A percentile compares a stretch with the other conserved stretches of the same genome.
These are phyloP conservation scores for Lactarius sanguifluus DNA, from an alignment of 768 basidiomycete genomes.

Conservation along the genomic window DNA sequence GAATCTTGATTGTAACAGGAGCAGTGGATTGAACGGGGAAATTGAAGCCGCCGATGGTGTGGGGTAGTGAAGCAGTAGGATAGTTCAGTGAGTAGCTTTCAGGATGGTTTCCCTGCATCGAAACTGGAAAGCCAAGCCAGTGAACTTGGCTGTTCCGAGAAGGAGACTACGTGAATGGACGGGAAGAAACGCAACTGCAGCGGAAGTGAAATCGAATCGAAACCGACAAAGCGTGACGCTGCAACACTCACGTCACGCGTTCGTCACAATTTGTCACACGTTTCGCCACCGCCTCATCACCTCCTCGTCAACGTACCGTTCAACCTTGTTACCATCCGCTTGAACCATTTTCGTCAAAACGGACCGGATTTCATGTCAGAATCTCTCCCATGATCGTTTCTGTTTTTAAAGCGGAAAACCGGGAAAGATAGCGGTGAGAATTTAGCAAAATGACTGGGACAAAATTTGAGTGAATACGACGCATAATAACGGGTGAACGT, in stretches of 20 bases:
- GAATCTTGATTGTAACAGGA: constrained; percentile 28
- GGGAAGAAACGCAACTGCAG: constrained; percentile 4
- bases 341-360: constrained; percentile 12
- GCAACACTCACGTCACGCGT: constrained; percentile 25
- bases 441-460: background rate
- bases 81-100: constrained; percentile 21
- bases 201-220: constrained; percentile 23
- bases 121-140: constrained; percentile 18
- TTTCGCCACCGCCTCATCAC: constrained; percentile 7
- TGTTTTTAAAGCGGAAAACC: constrained; percentile 14
- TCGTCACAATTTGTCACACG: constrained; percentile 22
- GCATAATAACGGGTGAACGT: constrained; percentile 22
- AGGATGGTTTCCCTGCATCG: constrained; percentile 25
- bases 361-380: constrained; percentile 14
- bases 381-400: constrained; percentile 6
- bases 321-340: constrained; percentile 13
- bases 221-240: constrained; percentile 22
- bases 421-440: background rate
- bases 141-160: constrained; percentile 5
- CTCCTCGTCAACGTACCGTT: constrained; percentile 24
- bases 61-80: constrained; percentile 14
- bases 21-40: constrained; percentile 21
- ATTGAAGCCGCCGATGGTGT: constrained; percentile 28
- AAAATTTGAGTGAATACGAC: constrained; percentile 14
- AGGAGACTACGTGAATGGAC: constrained; percentile 2